Evolutionary conservation across 2,329 filamentous ascomycete species (phyloP), one percentile per base, ranked within the genome.

Genomic region (Epichloe hybrida): DNA sequence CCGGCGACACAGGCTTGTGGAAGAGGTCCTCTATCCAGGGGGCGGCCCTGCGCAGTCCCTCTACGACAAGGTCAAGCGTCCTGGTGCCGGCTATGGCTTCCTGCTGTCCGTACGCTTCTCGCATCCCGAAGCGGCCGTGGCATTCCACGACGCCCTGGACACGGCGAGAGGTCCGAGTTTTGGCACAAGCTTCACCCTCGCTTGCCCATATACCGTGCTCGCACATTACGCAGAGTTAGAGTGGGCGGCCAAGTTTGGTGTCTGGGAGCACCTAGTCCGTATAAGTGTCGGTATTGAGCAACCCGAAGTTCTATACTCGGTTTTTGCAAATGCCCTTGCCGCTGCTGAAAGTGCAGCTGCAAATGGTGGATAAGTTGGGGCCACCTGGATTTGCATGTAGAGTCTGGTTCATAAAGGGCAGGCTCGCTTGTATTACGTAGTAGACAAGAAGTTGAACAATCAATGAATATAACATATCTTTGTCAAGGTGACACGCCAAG

Each of bases 131-230:
- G 50, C 61, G 0, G 64, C 71, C 0, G 55, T 52, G 4, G 64
- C 64, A 0, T 77, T 76, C 50, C 75, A 71, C 55, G 66, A 76
- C 50, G 61, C 61, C 39, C 50, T 75, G 4, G 58, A 66, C 34
- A 61, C 75, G 31, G 67, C 71, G 59, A 64, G 69, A 12, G 71
- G 73, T 0, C 72, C 72, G 1, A 70, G 73, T 55, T 61, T 77
- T 0, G 74, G 73, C 2, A 72, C 72, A 2, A 70, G 70, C 54
- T 55, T 65, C 48, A 75, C 71, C 5, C 59, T 77, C 2, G 65
- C 64, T 7, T 36, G 42, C 21, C 44, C 52, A 4, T 53, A 72
- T 54, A 53, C 64, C 9, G 57, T 65, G 1, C 69, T 64, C 50
- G 60, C 60, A 4, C 63, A 60, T 15, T 37, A 37, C 35, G 35